phyloP scores from a whole-genome alignment of 1,284 basidiomycete species.

The Boletellus sp. region DNA sequence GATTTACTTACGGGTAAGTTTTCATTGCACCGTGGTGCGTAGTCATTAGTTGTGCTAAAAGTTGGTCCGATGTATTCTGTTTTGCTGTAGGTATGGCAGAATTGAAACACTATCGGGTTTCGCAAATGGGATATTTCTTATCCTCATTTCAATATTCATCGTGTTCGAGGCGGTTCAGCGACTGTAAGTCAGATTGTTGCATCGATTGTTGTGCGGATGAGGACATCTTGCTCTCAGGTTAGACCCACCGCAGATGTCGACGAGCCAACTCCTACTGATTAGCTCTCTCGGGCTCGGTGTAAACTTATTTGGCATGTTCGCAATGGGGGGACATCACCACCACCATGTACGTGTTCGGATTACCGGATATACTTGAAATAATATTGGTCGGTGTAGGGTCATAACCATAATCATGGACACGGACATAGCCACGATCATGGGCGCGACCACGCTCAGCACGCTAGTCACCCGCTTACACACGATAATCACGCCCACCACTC shows the following conservation, averaged over 20 bases:
- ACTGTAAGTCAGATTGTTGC: conserved; percentile 60
- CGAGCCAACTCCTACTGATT: conserved; percentile 87
- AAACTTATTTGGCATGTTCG: conserved; percentile 98
- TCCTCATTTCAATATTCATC: conserved; percentile 97
- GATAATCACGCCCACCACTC: conserved; percentile 12
- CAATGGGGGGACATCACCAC: conserved; percentile 93
- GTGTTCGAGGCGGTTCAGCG: conserved; percentile 97
- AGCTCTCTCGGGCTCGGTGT: conserved; percentile 87
- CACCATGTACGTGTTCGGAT: conserved; percentile 61
- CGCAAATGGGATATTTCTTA: conserved; percentile 95
- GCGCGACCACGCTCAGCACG: conserved; percentile 28
- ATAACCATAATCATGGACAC: conserved; percentile 56
- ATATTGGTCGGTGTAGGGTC: conserved; percentile 34
- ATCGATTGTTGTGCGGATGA: not conserved
- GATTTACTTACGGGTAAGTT: conserved; percentile 90
- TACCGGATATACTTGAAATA: not conserved
- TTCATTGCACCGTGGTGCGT: not conserved
- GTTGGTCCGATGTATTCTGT: not conserved
- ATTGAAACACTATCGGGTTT: conserved; percentile 99
- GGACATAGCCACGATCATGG: conserved; percentile 44
- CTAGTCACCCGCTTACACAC: conserved; percentile 26
- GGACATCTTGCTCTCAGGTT: conserved; percentile 46
- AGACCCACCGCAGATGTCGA: conserved; percentile 98
- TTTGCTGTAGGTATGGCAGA: conserved; percentile 75
- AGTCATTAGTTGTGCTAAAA: not conserved